Base-by-base conservation (phyloP, 164 flowering plant species). In the Vitis rupestris region DNA sequence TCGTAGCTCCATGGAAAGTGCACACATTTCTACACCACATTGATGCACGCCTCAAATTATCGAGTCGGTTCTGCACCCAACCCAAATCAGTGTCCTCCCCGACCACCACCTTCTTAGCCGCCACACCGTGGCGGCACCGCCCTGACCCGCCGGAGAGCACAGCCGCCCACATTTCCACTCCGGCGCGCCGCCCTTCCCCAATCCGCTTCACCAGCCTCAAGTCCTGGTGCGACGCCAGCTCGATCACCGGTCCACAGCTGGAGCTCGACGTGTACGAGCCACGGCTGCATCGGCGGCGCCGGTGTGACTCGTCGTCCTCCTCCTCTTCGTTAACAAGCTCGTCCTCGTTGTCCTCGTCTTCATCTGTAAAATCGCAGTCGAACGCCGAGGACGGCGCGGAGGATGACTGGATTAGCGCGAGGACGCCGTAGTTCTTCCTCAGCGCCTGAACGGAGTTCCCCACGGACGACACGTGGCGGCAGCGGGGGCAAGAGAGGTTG, bases 1-100 rank as follows among this genome's bases (percentile, higher is more conserved):
- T 85, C 37, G 67, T 78, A 8, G 79, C 87, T n/a, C 99, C 99
- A 79, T 93, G 98, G 68, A 93, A 96, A 11, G 92, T 79, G 66
- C 99, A 91, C 44, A 96, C 98, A 80, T 90, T 93, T 64, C 98
- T 80, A 65, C 99, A 96, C 99, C 99, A 96, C 94, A 88, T 93
- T 0, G 99, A 88, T 1, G 84, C 75, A 59, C 92, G 65, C 68
- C 92, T 69, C 77, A 96, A 73, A 56, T 54, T 81, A 75, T 96
- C 99, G 3, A 96, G 81, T 84, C 90, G 90, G 15, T 77, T 82
- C 72, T 82, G 91, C 72, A 92, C 83, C 97, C 89, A 91, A 30
- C 82, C 90, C 74, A 84, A 72, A 81, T 93, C 97, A 67, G 72
- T 79, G 16, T 85, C 97, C 55, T 87, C 94, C 71, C 78, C 85